Percentiles rank a stretch among this genome's conserved stretches.
phyloP scores from a whole-genome alignment of 495 filamentous ascomycete species.

The Daldinia loculata region DNA sequence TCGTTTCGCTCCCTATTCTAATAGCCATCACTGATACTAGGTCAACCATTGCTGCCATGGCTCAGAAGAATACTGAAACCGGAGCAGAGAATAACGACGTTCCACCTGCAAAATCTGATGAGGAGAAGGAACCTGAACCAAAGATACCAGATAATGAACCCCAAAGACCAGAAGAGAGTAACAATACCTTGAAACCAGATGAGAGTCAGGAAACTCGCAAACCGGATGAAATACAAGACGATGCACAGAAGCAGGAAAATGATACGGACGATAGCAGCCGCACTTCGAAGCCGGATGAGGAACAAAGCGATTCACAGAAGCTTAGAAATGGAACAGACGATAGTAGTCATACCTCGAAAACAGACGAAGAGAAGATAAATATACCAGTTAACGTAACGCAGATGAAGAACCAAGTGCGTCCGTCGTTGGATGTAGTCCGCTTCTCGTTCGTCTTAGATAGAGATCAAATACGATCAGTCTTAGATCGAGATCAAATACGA shows the following conservation, averaged over 20 bases:
- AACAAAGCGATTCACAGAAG: neutral
- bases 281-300: conserved; percentile 6
- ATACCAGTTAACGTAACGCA: neutral
- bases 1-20: conserved; percentile 25
- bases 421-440: conserved; percentile 30
- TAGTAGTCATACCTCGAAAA: conserved; percentile 23
- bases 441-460: conserved; percentile 33
- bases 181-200: neutral
- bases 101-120: conserved; percentile 7
- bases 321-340: conserved; percentile 8
- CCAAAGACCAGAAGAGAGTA: neutral
- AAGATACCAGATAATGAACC: conserved; percentile 6
- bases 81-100: conserved; percentile 3
- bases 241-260: neutral
- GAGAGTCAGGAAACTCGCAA: neutral
- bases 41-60: conserved; percentile 25
- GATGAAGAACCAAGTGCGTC: conserved; percentile 11
- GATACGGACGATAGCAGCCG: conserved; percentile 12
- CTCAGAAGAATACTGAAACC: conserved; percentile 9
- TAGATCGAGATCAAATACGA: conserved; percentile 36
- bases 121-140: conserved; percentile 10
- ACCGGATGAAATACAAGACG: neutral
- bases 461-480: conserved; percentile 34
- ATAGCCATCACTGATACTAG: conserved; percentile 17
- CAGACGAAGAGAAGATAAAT: conserved; percentile 25